phyloP scores from a whole-genome alignment of 2,329 filamentous ascomycete genomes.

The Ophiostoma quercus region DNA sequence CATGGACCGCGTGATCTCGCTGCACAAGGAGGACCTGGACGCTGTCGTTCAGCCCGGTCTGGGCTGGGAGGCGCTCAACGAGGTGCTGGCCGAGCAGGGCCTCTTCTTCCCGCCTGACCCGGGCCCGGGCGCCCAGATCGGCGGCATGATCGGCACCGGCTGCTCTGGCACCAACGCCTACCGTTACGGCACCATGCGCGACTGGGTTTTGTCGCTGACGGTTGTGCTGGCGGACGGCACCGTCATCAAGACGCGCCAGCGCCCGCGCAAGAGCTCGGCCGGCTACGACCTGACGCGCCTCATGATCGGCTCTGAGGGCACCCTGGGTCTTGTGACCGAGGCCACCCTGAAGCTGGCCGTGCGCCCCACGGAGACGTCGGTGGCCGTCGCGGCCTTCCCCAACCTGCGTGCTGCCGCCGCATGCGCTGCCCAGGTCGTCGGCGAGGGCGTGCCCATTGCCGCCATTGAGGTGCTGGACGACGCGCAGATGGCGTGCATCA shows the following conservation, averaged over 20 bases:
- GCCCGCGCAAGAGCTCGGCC: conserved; percentile 82
- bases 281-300: conserved; percentile 88
- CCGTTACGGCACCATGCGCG: conserved; percentile 88
- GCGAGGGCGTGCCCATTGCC: conserved; percentile 74
- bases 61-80: conserved; percentile 82
- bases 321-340: conserved; percentile 84
- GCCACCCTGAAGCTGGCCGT: conserved; percentile 82
- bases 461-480: conserved; percentile 93
- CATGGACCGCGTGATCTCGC: conserved; percentile 73
- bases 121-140: conserved; percentile 86
- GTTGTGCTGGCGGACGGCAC: conserved; percentile 89
- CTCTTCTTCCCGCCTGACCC: conserved; percentile 92
- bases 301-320: conserved; percentile 88
- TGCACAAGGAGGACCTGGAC: conserved; percentile 74
- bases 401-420: conserved; percentile 65
- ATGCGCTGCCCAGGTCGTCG: conserved; percentile 76
- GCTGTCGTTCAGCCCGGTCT: conserved; percentile 75
- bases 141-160: conserved; percentile 75
- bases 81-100: conserved; percentile 63
- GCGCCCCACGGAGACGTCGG: conserved; percentile 70
- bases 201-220: conserved; percentile 83
- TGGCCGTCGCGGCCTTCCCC: conserved; percentile 63
- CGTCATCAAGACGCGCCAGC: conserved; percentile 80
- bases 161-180: conserved; percentile 82
- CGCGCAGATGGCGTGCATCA: conserved; percentile 73